Evolutionary conservation across 2,329 filamentous ascomycete genomes (phyloP), one percentile per base, ranked within the genome.

Genomic region (Aureobasidium sp.): DNA sequence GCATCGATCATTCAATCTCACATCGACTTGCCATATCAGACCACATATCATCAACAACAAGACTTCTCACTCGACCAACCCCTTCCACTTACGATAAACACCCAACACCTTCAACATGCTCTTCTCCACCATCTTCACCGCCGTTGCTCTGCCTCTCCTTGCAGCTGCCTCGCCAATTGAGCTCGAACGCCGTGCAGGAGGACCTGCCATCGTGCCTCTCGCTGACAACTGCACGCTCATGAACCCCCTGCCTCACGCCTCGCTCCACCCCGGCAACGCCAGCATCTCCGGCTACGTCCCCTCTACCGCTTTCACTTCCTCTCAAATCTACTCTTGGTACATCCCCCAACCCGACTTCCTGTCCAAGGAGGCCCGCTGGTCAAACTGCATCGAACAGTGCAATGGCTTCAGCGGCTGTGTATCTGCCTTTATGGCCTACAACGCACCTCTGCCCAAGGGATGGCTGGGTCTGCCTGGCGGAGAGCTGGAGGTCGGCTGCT

Each of bases 351-450:
- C 70, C 2, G 63, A 68, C 20, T 58, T 56, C 31, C 27, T 47
- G 11, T 57, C 63, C 22, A 61, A 62, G 22, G 34, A 41, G 3
- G 55, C 64, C 7, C 65, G 67, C 57, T 69, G 69, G 15, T 57
- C 68, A 59, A 70, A 74, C 57, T 77, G 75, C 64, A 68, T 73
- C 3, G 59, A 76, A 63, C 75, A 77, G 64, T 78, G 76, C 67
- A 74, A 77, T 61, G 75, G 75, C 14, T 74, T 73, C 49, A 62
- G 63, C 17, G 66, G 70, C 42, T 78, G 76, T 67, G 71, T 72
- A 61, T 68, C 68, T 9, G 72, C 70, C 2, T 73, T 71, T 34
- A 71, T 75, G 69, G 74, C 71, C 1, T 69, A 76, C 52, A 70
- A 74, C n/a, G 67, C 76, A n/a, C 65, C 66, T 15, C 67, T 70